phyloP scores from a whole-genome alignment of 352 stramenopile genomes.

The Phytophthora foliorum region DNA sequence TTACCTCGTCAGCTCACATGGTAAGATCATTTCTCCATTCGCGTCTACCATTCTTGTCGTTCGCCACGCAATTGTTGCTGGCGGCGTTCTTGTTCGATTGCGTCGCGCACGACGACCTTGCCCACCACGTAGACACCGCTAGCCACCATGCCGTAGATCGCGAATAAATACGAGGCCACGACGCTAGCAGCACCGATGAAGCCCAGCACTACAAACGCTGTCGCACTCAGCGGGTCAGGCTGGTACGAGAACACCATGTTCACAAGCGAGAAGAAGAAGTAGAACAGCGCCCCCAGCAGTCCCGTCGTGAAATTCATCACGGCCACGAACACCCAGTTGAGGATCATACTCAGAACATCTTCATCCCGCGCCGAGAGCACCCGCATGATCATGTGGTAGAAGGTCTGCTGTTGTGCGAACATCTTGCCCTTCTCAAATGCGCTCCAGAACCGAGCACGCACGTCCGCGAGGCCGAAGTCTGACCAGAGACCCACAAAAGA shows the following conservation, averaged over 20 bases:
- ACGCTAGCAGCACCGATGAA: constrained; percentile 82
- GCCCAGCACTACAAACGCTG: constrained; percentile 77
- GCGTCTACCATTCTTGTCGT: constrained; percentile 42
- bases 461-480: constrained; percentile 83
- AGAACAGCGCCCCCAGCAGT: constrained; percentile 81
- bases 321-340: constrained; percentile 88
- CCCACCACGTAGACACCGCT: constrained; percentile 83
- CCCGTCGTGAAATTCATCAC: constrained; percentile 93
- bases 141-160: constrained; percentile 88
- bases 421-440: constrained; percentile 88
- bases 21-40: background rate
- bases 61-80: constrained; percentile 63
- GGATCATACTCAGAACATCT: constrained; percentile 77
- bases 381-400: constrained; percentile 88
- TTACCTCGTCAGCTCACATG: background rate
- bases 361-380: constrained; percentile 79
- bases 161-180: constrained; percentile 88
- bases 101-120: constrained; percentile 79
- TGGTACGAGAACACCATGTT: constrained; percentile 89
- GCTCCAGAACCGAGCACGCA: constrained; percentile 81
- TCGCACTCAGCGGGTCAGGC: constrained; percentile 78
- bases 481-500: constrained; percentile 84
- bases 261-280: constrained; percentile 88
- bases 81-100: constrained; percentile 78
- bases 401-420: constrained; percentile 89